Percentiles rank a stretch among this genome's conserved stretches.
Conservation (phyloP, 2,329 filamentous ascomycete genomes). For the Didymella exigua region DNA sequence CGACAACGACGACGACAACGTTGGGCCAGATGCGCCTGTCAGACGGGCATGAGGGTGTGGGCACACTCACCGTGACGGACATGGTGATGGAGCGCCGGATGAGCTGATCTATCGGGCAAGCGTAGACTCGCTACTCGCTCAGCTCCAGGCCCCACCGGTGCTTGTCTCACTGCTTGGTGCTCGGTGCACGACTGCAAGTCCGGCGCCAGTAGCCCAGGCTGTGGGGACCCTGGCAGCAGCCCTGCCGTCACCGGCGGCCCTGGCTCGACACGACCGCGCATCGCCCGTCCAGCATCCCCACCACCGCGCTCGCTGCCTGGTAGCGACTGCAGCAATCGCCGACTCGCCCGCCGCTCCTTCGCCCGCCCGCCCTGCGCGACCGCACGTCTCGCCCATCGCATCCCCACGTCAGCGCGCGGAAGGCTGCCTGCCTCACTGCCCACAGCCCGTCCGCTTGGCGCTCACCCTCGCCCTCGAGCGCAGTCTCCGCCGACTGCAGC, state of each 20-base stretch:
- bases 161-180: not conserved
- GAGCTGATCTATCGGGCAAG: slow-evolving; percentile 6
- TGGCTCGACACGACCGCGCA: slow-evolving; percentile 5
- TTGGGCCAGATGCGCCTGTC: slow-evolving; percentile 1
- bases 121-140: not conserved
- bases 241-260: slow-evolving; percentile 4
- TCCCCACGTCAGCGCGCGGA: slow-evolving; percentile 31
- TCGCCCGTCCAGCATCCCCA: not conserved
- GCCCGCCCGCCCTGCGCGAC: slow-evolving; percentile 1
- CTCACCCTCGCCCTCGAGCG: not conserved
- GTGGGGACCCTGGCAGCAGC: slow-evolving; percentile 4
- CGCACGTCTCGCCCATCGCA: slow-evolving; percentile 12
- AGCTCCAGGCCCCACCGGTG: slow-evolving; percentile 16
- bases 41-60: not conserved
- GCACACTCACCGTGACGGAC: slow-evolving; percentile 54
- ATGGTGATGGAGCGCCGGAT: slow-evolving; percentile 38
- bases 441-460: no score
- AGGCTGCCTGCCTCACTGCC: slow-evolving; percentile 24
- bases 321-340: slow-evolving; percentile 1
- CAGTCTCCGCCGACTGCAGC: slow-evolving; percentile 4
- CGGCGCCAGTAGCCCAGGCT: not conserved
- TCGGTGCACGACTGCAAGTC: not conserved
- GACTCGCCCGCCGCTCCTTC: not conserved
- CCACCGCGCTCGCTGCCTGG: not conserved
- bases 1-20: not conserved